Evolutionary conservation across 305 asterid genomes (phyloP), one percentile per base, ranked within the genome.

Genomic region (Galium porrigens): DNA sequence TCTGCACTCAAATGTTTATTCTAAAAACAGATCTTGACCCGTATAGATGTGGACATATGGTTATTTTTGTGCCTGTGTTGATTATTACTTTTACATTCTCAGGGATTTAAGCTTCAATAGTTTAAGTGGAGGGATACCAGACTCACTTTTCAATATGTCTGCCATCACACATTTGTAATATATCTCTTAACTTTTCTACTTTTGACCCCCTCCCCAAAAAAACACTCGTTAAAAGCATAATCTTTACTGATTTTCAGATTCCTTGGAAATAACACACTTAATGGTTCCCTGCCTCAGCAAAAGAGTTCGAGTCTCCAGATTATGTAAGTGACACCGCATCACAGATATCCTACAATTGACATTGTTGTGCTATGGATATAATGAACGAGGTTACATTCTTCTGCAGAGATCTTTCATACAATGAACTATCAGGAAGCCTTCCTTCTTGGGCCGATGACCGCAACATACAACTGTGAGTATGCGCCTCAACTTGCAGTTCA

Each of bases 31-130:
- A 42, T 63, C 7, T 29, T 46, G 27, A 63, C 46, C 60, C 44
- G 27, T 36, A 18, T 11, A n/a, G 14, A 39, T 22, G n/a, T 14
- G 7, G 46, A 20, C 53, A 27, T 22, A 12, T 27, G 64, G 3
- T 36, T 57, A 20, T 25, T 32, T n/a, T 32, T 58, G 61, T 22
- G 18, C 11, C 49, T 48, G 27, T 0, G 61, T 27, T 56, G 10
- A 57, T 29, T 11, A 20, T 3, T 29, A 4, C 4, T 30, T 49
- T 65, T 42, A 18, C 57, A 11, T n/a, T 73, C 69, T 72, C 82
- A 89, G 96, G 80, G 96, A 89, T 72, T 78, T 89, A 82, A 85
- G 95, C 82, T 89, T 89, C 89, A 89, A 86, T 80, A 83, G 75
- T 74, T 76, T 89, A 79, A 79, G 79, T 0, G 96, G 87, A 68